Evolutionary conservation across 2,329 filamentous ascomycete genomes (phyloP).

Genomic region (Paecilomyces sp.): DNA sequence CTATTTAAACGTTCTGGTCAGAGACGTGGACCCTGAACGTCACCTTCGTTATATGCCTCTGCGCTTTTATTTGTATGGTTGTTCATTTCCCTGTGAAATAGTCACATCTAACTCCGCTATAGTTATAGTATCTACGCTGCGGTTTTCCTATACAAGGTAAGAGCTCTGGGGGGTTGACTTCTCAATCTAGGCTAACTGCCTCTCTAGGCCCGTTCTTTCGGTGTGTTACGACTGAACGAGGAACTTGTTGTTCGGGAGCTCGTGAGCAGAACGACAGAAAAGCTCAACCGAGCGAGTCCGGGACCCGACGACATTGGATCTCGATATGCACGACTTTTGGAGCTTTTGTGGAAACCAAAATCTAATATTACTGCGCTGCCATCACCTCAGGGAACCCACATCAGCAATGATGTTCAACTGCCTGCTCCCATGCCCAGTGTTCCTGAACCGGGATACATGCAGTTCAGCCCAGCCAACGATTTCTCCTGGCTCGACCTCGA

Average conservation of each 20-base stretch:
- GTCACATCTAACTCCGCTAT: slow-evolving; percentile 6
- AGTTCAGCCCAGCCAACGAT: slow-evolving; percentile 45
- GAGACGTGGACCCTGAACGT: slow-evolving; percentile 51
- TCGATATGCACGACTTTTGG: slow-evolving; percentile 54
- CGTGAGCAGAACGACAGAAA: slow-evolving; percentile 52
- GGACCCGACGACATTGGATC: slow-evolving; percentile 54
- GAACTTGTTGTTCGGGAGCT: slow-evolving; percentile 51
- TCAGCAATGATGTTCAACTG: slow-evolving; percentile 23
- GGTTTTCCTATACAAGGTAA: slow-evolving; percentile 58
- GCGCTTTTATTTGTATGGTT: slow-evolving; percentile 53
- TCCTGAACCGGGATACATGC: slow-evolving; percentile 29
- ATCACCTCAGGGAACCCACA: slow-evolving; percentile 19
- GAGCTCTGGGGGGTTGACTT: not conserved
- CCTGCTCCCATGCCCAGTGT: slow-evolving; percentile 23
- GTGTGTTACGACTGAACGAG: slow-evolving; percentile 50
- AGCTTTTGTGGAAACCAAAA: slow-evolving; percentile 51
- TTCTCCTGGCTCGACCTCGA: slow-evolving; percentile 58
- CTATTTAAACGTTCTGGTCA: slow-evolving; percentile 53
- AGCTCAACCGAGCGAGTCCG: slow-evolving; percentile 52
- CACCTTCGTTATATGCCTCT: slow-evolving; percentile 59
- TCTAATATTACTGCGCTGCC: slow-evolving; percentile 14
- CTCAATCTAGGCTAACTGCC: not conserved
- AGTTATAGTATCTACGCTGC: slow-evolving; percentile 54
- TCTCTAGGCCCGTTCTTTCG: slow-evolving; percentile 48
- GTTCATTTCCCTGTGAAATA: not conserved